Conservation (phyloP, 495 filamentous ascomycete species). For the Neurospora sp. region DNA sequence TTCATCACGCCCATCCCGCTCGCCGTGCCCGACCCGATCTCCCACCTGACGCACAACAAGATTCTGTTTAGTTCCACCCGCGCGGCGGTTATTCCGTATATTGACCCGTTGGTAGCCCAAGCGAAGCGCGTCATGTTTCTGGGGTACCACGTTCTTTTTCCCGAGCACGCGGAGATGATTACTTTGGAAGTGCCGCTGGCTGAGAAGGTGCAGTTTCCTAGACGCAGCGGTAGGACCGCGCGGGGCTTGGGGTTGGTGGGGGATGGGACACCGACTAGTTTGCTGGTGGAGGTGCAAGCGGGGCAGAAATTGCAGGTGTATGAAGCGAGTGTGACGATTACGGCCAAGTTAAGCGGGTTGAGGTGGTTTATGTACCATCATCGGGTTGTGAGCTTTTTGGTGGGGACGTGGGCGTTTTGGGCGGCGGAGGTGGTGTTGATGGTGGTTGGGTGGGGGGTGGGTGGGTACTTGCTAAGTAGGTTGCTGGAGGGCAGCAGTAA, state of each 20-base stretch:
- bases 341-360: slow-evolving; percentile 63
- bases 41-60: slow-evolving; percentile 14
- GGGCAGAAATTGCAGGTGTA: slow-evolving; percentile 67
- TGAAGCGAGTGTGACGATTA: slow-evolving; percentile 52
- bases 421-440: slow-evolving; percentile 52
- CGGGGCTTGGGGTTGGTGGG: slow-evolving; percentile 56
- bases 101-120: slow-evolving; percentile 25
- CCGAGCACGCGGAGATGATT: slow-evolving; percentile 35
- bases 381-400: slow-evolving; percentile 54
- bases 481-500: background rate
- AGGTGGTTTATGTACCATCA: slow-evolving; percentile 81
- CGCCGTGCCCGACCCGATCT: slow-evolving; percentile 1
- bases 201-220: background rate
- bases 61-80: slow-evolving; percentile 29
- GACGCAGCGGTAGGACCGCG: slow-evolving; percentile 21
- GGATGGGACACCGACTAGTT: slow-evolving; percentile 41
- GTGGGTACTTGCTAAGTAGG: background rate
- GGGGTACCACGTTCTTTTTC: slow-evolving; percentile 31
- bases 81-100: slow-evolving; percentile 31
- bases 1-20: slow-evolving; percentile 1
- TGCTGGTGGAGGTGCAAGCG: slow-evolving; percentile 58
- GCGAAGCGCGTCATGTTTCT: slow-evolving; percentile 34
- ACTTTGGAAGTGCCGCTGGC: slow-evolving; percentile 52
- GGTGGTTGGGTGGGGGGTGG: slow-evolving; percentile 23
- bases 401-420: slow-evolving; percentile 69